Conservation (phyloP, 805 yeast genomes). For the Candida parachauliodes region DNA sequence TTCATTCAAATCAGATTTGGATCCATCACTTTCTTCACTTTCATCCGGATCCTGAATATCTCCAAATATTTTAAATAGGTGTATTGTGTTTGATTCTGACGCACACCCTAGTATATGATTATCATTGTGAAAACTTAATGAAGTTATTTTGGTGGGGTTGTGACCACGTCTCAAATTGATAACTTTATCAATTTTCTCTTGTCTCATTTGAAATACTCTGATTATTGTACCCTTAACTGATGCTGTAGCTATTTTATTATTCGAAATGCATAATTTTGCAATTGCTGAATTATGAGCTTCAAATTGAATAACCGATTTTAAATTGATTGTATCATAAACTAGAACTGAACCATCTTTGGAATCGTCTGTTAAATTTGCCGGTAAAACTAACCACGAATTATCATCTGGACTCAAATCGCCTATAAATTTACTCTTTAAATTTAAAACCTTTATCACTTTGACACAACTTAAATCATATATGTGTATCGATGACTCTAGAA, state of each 20-base stretch:
- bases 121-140: constrained; percentile 33
- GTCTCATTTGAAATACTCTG: constrained; percentile 26
- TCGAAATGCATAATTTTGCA: constrained; percentile 28
- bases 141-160: constrained; percentile 30
- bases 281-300: constrained; percentile 39
- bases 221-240: constrained; percentile 42
- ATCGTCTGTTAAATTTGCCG: constrained; percentile 27
- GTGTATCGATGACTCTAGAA: constrained; percentile 68
- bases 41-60: constrained; percentile 15
- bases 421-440: constrained; percentile 21
- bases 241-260: constrained; percentile 37
- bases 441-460: constrained; percentile 55
- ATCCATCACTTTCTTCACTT: constrained; percentile 19
- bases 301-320: constrained; percentile 30
- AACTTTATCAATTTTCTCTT: constrained; percentile 21
- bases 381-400: constrained; percentile 31
- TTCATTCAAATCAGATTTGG: constrained; percentile 41
- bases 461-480: constrained; percentile 90
- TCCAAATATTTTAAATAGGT: constrained; percentile 27
- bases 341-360: constrained; percentile 37
- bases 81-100: constrained; percentile 40
- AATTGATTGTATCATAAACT: constrained; percentile 35
- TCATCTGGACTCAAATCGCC: constrained; percentile 38
- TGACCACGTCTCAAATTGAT: constrained; percentile 40
- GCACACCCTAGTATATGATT: constrained; percentile 35